Evolutionary conservation across 2,329 filamentous ascomycete genomes (phyloP).

Genomic region (Shiraia bambusicola): DNA sequence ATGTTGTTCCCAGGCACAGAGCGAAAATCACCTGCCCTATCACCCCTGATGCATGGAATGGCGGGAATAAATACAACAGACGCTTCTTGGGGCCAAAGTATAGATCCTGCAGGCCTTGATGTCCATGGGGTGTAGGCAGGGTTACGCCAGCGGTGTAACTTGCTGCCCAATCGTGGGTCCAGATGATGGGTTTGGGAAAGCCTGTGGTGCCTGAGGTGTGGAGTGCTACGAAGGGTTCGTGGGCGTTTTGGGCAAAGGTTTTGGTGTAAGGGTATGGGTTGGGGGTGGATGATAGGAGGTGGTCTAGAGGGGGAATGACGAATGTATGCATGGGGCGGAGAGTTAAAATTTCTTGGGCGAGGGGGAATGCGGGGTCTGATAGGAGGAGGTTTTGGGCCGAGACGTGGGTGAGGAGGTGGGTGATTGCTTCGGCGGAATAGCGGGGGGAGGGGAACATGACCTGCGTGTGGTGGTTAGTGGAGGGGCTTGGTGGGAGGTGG

Average conservation of each 20-base stretch:
- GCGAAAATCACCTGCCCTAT: constrained; percentile 5
- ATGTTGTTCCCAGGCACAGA: constrained; percentile 3
- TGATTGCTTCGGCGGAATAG: constrained; percentile 21
- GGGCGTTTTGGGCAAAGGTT: constrained; percentile 23
- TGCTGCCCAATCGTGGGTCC: constrained; percentile 20
- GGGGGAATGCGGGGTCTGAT: constrained; percentile 11
- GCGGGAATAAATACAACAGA: constrained; percentile 5
- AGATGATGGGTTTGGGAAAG: constrained; percentile 40
- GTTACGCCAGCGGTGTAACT: constrained; percentile 3
- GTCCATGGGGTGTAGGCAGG: constrained; percentile 5
- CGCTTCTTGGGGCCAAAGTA: constrained; percentile 1
- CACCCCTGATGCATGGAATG: constrained; percentile 14
- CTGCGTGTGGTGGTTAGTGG: not conserved
- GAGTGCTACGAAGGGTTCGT: constrained; percentile 31
- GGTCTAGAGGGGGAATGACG: constrained; percentile 17
- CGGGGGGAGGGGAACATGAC: constrained; percentile 25
- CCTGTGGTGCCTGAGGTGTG: constrained; percentile 45
- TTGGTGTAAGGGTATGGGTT: constrained; percentile 20
- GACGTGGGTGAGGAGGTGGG: constrained; percentile 20
- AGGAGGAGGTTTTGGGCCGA: constrained; percentile 20
- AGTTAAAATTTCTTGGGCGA: constrained; percentile 12
- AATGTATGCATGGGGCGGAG: constrained; percentile 15
- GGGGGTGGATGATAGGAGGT: constrained; percentile 10
- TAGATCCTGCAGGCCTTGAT: not conserved
- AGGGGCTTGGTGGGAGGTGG: not conserved